phyloP scores from a whole-genome alignment of 495 filamentous ascomycete species.

The Penicillium cataractarum region DNA sequence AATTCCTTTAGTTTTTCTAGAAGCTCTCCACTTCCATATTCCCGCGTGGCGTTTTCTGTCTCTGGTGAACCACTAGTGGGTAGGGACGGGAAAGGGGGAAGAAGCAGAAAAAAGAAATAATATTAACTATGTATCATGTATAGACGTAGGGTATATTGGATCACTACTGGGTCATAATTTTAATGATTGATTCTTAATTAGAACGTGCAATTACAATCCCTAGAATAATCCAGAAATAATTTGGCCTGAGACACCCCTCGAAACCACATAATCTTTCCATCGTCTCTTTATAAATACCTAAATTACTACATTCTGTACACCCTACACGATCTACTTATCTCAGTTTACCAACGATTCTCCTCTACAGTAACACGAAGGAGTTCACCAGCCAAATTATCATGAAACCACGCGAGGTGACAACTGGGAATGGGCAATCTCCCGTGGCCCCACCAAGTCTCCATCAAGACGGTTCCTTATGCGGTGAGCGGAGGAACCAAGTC shows the following conservation, averaged over 20 bases:
- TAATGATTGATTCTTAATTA: not conserved
- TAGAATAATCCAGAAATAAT: not conserved
- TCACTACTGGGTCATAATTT: not conserved
- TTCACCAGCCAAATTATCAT: slow-evolving; percentile 20
- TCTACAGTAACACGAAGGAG: slow-evolving; percentile 1
- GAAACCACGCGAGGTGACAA: slow-evolving; percentile 38
- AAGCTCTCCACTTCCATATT: slow-evolving; percentile 39
- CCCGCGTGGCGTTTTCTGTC: slow-evolving; percentile 29
- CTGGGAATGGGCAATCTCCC: slow-evolving; percentile 38
- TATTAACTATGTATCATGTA: not conserved
- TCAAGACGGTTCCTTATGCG: slow-evolving; percentile 32
- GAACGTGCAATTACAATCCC: not conserved
- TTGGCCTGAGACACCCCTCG: not conserved
- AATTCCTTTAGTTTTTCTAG: slow-evolving; percentile 44
- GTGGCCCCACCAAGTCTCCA: slow-evolving; percentile 35
- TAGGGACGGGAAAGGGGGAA: slow-evolving; percentile 10
- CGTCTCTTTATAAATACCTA: not conserved
- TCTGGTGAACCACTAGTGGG: slow-evolving; percentile 31
- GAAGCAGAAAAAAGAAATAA: slow-evolving; percentile 1
- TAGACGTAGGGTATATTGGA: slow-evolving; percentile 1
- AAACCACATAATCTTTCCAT: slow-evolving; percentile 1
- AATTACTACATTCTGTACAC: not conserved
- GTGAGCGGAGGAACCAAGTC: slow-evolving; percentile 17
- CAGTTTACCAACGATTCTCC: not conserved
- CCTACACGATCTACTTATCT: not conserved